Percentiles rank a stretch among this genome's conserved stretches.
Conservation (phyloP, 805 yeast species). For the Myxozyma sirexii region DNA sequence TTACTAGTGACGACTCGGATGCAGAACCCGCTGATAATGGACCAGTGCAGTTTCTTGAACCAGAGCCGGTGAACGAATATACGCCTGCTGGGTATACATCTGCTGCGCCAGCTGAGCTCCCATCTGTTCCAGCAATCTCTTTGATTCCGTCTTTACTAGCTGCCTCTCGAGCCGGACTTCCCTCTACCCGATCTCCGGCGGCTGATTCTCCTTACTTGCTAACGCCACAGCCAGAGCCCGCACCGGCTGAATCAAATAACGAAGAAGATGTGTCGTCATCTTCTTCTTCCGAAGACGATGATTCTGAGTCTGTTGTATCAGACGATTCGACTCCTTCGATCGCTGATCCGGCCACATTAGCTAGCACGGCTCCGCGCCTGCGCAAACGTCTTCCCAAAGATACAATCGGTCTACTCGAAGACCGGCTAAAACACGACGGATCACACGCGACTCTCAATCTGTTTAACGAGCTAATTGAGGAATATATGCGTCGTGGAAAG, state of each 20-base stretch:
- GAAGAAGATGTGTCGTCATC: not conserved
- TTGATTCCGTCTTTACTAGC: slow-evolving; percentile 6
- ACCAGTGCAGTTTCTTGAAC: not conserved
- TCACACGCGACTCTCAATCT: slow-evolving; percentile 12
- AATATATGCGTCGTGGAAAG: slow-evolving; percentile 55
- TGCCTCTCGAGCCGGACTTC: not conserved
- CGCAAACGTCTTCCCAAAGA: slow-evolving; percentile 48
- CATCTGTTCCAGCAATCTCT: not conserved
- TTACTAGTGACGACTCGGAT: slow-evolving; percentile 1
- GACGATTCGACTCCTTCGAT: slow-evolving; percentile 16
- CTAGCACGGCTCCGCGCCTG: slow-evolving; percentile 13
- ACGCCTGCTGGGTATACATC: not conserved
- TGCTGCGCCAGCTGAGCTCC: too few relatives aligned
- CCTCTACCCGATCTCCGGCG: not conserved
- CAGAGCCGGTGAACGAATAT: not conserved
- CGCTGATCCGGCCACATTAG: slow-evolving; percentile 13
- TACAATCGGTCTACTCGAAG: slow-evolving; percentile 61
- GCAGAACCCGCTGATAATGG: not conserved
- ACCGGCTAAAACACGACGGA: slow-evolving; percentile 35
- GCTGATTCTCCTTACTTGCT: not conserved
- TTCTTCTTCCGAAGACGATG: slow-evolving; percentile 11
- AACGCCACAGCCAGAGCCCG: not conserved
- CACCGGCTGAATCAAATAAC: not conserved
- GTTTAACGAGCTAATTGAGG: slow-evolving; percentile 38
- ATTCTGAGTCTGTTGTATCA: slow-evolving; percentile 2